Base-by-base conservation (phyloP, 371 early-diverging fungal genomes). In the Mucor indicus region DNA sequence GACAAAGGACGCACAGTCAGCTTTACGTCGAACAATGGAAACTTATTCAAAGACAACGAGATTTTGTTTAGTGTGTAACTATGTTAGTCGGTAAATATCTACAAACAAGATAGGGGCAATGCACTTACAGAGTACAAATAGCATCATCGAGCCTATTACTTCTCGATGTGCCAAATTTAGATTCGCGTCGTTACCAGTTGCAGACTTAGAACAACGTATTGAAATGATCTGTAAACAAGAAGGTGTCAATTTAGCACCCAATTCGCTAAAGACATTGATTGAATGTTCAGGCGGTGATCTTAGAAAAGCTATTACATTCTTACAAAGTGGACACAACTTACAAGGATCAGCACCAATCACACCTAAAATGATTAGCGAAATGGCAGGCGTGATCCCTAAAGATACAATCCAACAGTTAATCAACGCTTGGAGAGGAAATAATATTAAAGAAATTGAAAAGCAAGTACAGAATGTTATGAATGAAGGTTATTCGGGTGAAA, bases 51-150 rank as follows among this genome's bases (percentile, higher is more conserved):
- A 90, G 42, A 85, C 90, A 12, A 98, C 98, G 1, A 85, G 99
- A 25, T 99, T 99, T 71, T 98, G 98, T 62, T 67, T 99, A 19
- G 93, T 99, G 31, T 98, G 98, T 71, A 99, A 99, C 77, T 97
- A 97, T 74, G 89, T 95, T 44, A 80, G 86, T 49, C 70, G 92
- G 83, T 89, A 75, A 59, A 47, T 7, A 33, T 17, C n/a, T 16
- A 10, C 15, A 32, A 21, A 23, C 17, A 27, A 12, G 21, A 17
- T 45, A 60, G 44, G 67, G 45, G 52, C 58, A 17, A 60, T 44
- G 48, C 45, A 49, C 55, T 48, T 33, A 33, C 59, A 44, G 11
- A 35, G 23, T 4, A 22, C 22, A 32, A 12, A 29, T 29, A 81
- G 91, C 17, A 96, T 98, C 47, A 98, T 98, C 53, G 96, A 96